Evolutionary conservation across 345 rosid species (phyloP), one percentile per base, ranked within the genome.

Genomic region (Bruguiera gymnorhiza): DNA sequence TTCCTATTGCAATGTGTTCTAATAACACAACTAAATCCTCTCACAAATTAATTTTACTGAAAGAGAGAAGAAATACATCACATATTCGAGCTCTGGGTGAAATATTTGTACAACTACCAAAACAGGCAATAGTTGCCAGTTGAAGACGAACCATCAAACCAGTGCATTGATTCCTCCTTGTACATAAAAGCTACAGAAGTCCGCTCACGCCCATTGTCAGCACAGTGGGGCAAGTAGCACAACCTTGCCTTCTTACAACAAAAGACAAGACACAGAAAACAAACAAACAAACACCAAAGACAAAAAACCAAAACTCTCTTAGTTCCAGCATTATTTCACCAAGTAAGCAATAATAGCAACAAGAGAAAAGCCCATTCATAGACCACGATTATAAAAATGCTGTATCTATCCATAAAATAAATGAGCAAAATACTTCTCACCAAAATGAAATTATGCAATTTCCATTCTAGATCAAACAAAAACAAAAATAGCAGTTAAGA

Each of bases 171-270:
- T 80, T 92, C 96, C 90, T 88, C 92, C 91, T 92, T 86, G 99
- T 78, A 85, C 88, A 90, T 83, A 78, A 86, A 85, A 85, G 97
- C 93, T 84, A 95, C 87, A 86, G 96, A 83, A 80, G 88, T 86
- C 89, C 79, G 92, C 90, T 83, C 96, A 92, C 87, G 77, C 88
- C 88, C 84, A 86, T 79, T 83, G 93, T 86, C 91, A 86, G 88
- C 91, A 84, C 76, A 91, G 92, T 83, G 86, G 93, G 96, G 80
- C 85, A 80, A 89, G 87, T 82, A 87, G 81, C 90, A 91, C 95
- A 81, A 89, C 86, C 84, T 83, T 87, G 88, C 96, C 97, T 86
- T 92, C 97, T 87, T 81, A 86, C 82, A 86, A 84, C 89, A 88
- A 80, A 84, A 85, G 84, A 85, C 72, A 79, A 79, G 90, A 88